Evolutionary conservation across 148 eudicot species (phyloP).

Genomic region (Salicornia ramosissima): DNA sequence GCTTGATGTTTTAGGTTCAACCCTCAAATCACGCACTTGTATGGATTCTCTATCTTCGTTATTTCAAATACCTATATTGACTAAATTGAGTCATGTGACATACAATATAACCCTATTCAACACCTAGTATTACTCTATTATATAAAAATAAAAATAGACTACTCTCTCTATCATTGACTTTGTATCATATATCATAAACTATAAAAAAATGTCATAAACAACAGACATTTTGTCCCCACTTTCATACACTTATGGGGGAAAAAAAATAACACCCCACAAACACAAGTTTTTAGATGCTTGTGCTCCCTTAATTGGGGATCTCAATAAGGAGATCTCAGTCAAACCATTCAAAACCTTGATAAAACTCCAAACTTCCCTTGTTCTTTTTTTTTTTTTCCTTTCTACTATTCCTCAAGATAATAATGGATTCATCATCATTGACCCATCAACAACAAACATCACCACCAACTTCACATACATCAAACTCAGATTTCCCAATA

Average conservation of each 20-base stretch:
- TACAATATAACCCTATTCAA: too few species aligned
- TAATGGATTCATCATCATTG: conserved; percentile 21
- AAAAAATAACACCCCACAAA: background rate
- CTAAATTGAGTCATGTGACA: too few species aligned
- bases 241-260: background rate
- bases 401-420: background rate
- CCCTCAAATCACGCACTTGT: too few species aligned
- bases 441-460: conserved; percentile 10
- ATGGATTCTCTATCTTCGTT: too few species aligned
- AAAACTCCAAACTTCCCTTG: background rate
- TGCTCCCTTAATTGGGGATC: conserved; percentile 20
- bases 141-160: too few species aligned
- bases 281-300: conserved; percentile 1
- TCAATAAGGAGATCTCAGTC: conserved; percentile 23
- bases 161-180: conserved; percentile 22
- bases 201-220: background rate
- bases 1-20: too few species aligned
- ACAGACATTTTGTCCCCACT: background rate
- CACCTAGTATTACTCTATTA: too few species aligned
- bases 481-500: conserved; percentile 52
- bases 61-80: too few species aligned
- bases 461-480: conserved; percentile 27
- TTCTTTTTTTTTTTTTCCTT: background rate
- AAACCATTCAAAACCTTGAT: conserved; percentile 7
- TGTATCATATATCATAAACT: conserved; percentile 13